phyloP scores from a whole-genome alignment of 148 eudicot species.

The Camellia lanceoleosa region DNA sequence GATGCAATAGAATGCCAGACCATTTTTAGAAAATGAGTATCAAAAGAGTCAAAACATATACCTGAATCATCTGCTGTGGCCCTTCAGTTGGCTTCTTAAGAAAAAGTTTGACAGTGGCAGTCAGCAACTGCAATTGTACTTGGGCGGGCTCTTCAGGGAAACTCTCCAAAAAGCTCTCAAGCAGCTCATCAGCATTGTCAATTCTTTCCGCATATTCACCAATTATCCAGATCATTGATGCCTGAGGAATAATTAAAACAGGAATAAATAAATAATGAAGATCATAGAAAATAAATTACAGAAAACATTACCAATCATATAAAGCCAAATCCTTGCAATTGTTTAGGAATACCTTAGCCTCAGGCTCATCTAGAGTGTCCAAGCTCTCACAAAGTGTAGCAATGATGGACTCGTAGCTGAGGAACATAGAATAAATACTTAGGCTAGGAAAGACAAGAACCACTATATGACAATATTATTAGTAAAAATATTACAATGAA shows the following conservation, averaged over 20 bases:
- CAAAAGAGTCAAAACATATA: constrained; percentile 16
- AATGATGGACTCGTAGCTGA: constrained; percentile 97
- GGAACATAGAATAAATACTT: constrained; percentile 8
- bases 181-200: constrained; percentile 97
- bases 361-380: constrained; percentile 97
- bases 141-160: constrained; percentile 98
- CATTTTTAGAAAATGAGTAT: neutral
- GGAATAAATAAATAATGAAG: neutral
- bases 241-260: constrained; percentile 34
- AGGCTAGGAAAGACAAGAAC: neutral
- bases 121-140: constrained; percentile 92
- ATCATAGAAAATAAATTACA: neutral
- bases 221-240: constrained; percentile 99
- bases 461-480: neutral
- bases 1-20: constrained; percentile 1
- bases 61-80: constrained; percentile 99
- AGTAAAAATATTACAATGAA: neutral
- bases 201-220: constrained; percentile 99
- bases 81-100: constrained; percentile 99
- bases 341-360: constrained; percentile 74
- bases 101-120: constrained; percentile 93
- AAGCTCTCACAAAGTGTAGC: constrained; percentile 99
- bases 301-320: neutral
- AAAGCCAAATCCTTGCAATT: constrained; percentile 18
- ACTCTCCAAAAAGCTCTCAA: constrained; percentile 92